Conservation (phyloP, 2,329 filamentous ascomycete species). For the Tolypocladium tundrense region DNA sequence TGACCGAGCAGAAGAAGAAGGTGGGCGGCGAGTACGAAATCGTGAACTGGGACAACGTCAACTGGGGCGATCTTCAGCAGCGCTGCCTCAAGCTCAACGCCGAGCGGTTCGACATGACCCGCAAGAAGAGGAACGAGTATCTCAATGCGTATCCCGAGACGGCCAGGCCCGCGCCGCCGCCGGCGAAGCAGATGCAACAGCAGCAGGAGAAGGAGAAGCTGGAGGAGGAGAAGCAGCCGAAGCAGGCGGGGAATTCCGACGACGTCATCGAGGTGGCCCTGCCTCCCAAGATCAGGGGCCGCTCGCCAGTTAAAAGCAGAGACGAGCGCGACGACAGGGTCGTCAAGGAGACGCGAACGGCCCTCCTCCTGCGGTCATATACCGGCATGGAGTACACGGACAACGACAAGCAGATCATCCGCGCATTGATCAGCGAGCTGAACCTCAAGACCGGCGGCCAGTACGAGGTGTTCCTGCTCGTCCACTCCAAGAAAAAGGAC, state of each 20-base stretch:
- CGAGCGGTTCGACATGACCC: constrained; percentile 45
- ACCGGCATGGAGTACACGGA: constrained; percentile 65
- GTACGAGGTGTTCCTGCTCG: constrained; percentile 69
- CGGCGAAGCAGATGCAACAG: constrained; percentile 4
- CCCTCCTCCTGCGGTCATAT: constrained; percentile 67
- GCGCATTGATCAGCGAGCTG: constrained; percentile 70
- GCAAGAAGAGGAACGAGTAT: constrained; percentile 31
- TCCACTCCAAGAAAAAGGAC: constrained; percentile 61
- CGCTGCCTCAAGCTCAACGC: constrained; percentile 56
- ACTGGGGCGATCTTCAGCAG: constrained; percentile 62
- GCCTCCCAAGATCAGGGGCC: constrained; percentile 6
- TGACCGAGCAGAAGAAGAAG: constrained; percentile 37
- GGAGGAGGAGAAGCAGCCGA: background rate
- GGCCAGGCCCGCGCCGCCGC: constrained; percentile 6
- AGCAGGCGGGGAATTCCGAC: background rate
- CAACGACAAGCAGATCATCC: constrained; percentile 69
- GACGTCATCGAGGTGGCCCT: background rate
- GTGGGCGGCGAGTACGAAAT: constrained; percentile 23
- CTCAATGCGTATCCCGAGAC: constrained; percentile 30
- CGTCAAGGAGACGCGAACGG: constrained; percentile 47
- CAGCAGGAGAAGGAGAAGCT: constrained; percentile 2
- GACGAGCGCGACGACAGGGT: constrained; percentile 10
- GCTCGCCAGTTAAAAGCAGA: constrained; percentile 3
- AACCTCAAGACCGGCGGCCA: constrained; percentile 66
- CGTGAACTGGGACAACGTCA: constrained; percentile 52